Evolutionary conservation across 163 green algal genomes (phyloP), one percentile per base, ranked within the genome.

Genomic region (Smithsoniella earleae): DNA sequence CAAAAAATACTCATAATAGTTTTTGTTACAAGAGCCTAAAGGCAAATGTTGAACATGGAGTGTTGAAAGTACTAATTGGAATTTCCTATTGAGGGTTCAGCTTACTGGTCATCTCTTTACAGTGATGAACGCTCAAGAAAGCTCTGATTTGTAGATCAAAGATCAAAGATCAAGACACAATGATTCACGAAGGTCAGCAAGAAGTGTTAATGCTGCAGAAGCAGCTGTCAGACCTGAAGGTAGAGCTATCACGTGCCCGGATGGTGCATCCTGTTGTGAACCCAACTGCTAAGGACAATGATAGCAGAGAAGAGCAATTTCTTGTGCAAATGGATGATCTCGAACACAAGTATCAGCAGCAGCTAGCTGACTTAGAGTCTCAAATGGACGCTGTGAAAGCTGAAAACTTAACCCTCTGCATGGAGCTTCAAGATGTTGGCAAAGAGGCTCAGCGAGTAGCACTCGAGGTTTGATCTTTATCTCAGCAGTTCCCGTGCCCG

Each of bases 351-450:
- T 69, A 69, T 34, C 58, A 69, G 34, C 22, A 33, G 5, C 58
- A 69, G 34, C 6, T 69, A 31, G 18, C 58, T 45, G 58, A 69
- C 22, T 33, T 69, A 18, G 58, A 69, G 58, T 36, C 58, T 16
- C 58, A 69, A 31, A 30, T 69, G 58, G 25, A 69, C 20, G 58
- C 30, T 10, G 58, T 69, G n/a, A 69, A 69, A 40, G 58, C 58
- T 28, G 58, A 69, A 13, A 69, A 69, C 20, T 33, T 69, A 22
- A 69, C 27, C 22, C 27, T 69, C 30, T 69, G 58, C 58, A 69
- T 69, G 58, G 58, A 69, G 25, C n/a, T 69, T 18, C 58, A 69
- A 34, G 58, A 69, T 69, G 58, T 69, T 28, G 58, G 58, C 18
- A 36, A 69, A 34, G 16, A 69, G 25, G 58, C 58, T 38, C 58